A percentile compares a stretch with the other conserved stretches of the same genome.
Conservation (phyloP, 2,329 filamentous ascomycete genomes). For the Paraphaeosphaeria minitans region DNA sequence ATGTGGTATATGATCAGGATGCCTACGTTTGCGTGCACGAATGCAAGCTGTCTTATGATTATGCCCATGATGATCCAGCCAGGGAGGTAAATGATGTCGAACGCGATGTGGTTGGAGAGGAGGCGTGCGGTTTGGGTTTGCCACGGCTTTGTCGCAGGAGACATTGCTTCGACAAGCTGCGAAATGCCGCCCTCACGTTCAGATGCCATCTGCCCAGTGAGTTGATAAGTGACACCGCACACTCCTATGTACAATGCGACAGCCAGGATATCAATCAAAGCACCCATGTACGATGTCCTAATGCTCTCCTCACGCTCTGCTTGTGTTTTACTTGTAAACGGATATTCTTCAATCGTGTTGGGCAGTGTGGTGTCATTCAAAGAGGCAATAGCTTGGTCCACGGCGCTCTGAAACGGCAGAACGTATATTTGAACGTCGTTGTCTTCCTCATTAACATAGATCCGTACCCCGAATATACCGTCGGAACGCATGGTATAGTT, state of each 20-base stretch:
- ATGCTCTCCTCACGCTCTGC: constrained; percentile 70
- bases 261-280: constrained; percentile 75
- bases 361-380: constrained; percentile 53
- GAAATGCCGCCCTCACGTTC: constrained; percentile 89
- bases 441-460: constrained; percentile 66
- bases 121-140: constrained; percentile 78
- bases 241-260: constrained; percentile 80
- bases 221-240: constrained; percentile 82
- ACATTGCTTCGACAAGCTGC: constrained; percentile 89
- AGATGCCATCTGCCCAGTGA: constrained; percentile 82
- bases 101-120: constrained; percentile 77
- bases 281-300: constrained; percentile 70
- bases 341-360: constrained; percentile 64
- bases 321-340: constrained; percentile 74
- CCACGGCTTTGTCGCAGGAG: constrained; percentile 76
- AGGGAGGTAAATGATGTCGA: constrained; percentile 78
- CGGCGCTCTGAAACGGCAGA: constrained; percentile 77
- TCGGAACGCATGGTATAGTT: constrained; percentile 86
- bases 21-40: constrained; percentile 50
- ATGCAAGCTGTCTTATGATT: constrained; percentile 67
- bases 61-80: constrained; percentile 80
- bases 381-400: constrained; percentile 73
- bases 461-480: constrained; percentile 67
- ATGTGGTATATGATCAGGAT: constrained; percentile 67
- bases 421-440: constrained; percentile 81